phyloP scores from a whole-genome alignment of 192 early-diverging fungal species.

The Umbelopsis sp. region DNA sequence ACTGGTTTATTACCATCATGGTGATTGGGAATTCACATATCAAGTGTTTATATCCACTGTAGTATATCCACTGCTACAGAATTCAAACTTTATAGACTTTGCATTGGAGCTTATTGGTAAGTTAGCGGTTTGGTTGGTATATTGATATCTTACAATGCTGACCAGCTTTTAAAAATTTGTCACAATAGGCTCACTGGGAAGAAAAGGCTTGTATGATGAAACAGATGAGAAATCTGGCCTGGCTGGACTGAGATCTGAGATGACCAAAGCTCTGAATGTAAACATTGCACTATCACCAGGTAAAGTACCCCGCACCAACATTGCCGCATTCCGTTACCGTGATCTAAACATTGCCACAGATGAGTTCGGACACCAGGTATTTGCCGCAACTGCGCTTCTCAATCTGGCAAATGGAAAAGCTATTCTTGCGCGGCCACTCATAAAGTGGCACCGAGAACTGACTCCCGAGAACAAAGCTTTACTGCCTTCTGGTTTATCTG shows the following conservation, averaged over 20 bases:
- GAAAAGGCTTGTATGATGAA: background rate
- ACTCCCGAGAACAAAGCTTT: background rate
- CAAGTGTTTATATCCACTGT: slow-evolving; percentile 1
- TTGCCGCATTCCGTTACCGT: background rate
- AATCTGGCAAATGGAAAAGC: slow-evolving; percentile 8
- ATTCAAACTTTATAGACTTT: slow-evolving; percentile 5
- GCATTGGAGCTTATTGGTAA: slow-evolving; percentile 13
- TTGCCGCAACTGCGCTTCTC: background rate
- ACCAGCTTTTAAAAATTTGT: background rate
- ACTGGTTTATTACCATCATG: slow-evolving; percentile 10
- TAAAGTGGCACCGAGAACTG: slow-evolving; percentile 7
- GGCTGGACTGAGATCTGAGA: slow-evolving; percentile 13
- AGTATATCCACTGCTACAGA: background rate
- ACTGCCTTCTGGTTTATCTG: background rate
- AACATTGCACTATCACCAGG: background rate
- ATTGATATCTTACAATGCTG: too few species aligned
- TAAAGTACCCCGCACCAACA: background rate
- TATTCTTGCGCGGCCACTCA: slow-evolving; percentile 3
- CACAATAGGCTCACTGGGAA: background rate
- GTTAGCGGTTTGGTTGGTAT: too few species aligned
- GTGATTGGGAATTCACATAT: slow-evolving; percentile 13
- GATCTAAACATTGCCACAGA: background rate
- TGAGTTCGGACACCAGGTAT: slow-evolving; percentile 2
- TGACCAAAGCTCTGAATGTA: slow-evolving; percentile 3
- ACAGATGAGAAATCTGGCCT: slow-evolving; percentile 4